phyloP scores from a whole-genome alignment of 2,329 filamentous ascomycete species.

The Alternaria arborescens region DNA sequence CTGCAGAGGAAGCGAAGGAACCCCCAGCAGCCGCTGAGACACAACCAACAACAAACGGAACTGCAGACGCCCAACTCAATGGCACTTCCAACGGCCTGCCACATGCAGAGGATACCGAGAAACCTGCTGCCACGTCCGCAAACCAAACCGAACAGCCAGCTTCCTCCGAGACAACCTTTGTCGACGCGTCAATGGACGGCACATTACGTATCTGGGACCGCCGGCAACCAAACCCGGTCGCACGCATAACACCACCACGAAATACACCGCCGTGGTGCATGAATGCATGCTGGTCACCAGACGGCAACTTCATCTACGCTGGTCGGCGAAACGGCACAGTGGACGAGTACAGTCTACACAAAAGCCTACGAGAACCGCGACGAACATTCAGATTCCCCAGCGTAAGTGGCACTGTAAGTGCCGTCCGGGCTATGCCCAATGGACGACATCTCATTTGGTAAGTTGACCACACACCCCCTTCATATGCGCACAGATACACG shows the following conservation, averaged over 20 bases:
- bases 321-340: conserved; percentile 91
- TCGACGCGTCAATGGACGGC: conserved; percentile 88
- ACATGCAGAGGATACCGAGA: conserved; percentile 58
- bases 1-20: conserved; percentile 32
- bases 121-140: conserved; percentile 23
- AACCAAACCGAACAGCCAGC: conserved; percentile 53
- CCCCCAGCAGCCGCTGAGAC: conserved; percentile 22
- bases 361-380: conserved; percentile 76
- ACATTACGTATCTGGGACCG: conserved; percentile 93
- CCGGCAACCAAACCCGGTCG: conserved; percentile 77
- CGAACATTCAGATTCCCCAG: conserved; percentile 86
- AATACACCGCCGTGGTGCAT: conserved; percentile 96
- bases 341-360: conserved; percentile 90
- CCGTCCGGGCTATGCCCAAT: conserved; percentile 89
- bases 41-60: conserved; percentile 31
- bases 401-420: conserved; percentile 88
- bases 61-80: conserved; percentile 26
- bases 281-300: conserved; percentile 94
- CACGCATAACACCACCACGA: conserved; percentile 76
- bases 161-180: conserved; percentile 79
- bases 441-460: conserved; percentile 89
- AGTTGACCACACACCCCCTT: conserved; percentile 30
- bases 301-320: conserved; percentile 94
- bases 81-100: conserved; percentile 59
- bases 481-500: conserved; percentile 1